Base-by-base conservation (phyloP, 2,329 filamentous ascomycete genomes). In the Fusarium penzigii region DNA sequence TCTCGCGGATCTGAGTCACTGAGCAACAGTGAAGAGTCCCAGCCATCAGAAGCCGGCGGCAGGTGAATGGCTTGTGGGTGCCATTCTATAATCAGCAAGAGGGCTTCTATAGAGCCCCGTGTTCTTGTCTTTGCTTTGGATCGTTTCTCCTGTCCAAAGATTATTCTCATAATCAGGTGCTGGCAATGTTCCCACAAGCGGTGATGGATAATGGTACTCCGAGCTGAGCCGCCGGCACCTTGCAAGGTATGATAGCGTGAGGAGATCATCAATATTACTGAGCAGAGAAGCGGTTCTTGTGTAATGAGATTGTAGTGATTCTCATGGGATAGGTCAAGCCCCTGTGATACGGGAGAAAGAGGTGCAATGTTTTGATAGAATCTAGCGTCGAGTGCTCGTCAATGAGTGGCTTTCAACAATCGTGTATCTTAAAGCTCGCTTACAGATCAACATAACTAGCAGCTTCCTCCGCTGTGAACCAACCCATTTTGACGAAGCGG, bases 71-170 rank as follows among this genome's bases (percentile, higher is more conserved):
- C 77, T 17, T 79, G 73, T 2, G 80, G 79, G 56, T 82, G 78
- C 80, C 80, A 83, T 61, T 83, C 79, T 0, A 77, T 78, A n/a
- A 83, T 72, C 2, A 83, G 62, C 2, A 83, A 57, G 0, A 83
- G 68, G 0, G 78, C 79, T 56, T 83, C 78, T 4, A 83, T 80
- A 0, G 78, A 78, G 0, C 80, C 80, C 20, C 79, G 71, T 0
- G 76, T 78, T 6, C 79, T 69, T 2, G 71, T 70, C 39, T 78
- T 78, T 2, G 77, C 75, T 45, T 77, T 78, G 3, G 75, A 77
- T 1, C 72, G 68, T 51, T 79, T 80, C 46, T 82, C 79, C 50
- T 82, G 78, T 0, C 80, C 80, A 29, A 81, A 75, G 49, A 80
- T 78, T 3, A 83, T 73, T 46, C 78, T 72, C 71, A 76, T 77